Evolutionary conservation across 2,329 filamentous ascomycete genomes (phyloP).

Genomic region (Paraphoma sp.): DNA sequence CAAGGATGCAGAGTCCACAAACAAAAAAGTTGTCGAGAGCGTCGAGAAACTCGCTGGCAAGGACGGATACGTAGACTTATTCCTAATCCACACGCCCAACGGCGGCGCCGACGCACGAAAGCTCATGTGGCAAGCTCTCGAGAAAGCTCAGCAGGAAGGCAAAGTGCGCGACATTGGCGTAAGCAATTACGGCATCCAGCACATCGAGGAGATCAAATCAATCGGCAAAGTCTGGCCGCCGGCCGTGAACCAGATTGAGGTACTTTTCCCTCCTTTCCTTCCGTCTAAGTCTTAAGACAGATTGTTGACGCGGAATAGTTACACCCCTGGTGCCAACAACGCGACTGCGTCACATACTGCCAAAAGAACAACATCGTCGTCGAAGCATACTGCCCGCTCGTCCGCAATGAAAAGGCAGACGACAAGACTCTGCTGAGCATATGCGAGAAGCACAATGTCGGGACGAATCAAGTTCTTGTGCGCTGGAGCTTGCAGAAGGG

Average conservation of each 20-base stretch:
- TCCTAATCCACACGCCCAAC: slow-evolving; percentile 71
- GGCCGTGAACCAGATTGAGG: slow-evolving; percentile 77
- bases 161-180: slow-evolving; percentile 72
- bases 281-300: neutral
- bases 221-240: slow-evolving; percentile 73
- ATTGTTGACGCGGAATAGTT: slow-evolving; percentile 56
- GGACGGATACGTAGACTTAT: slow-evolving; percentile 72
- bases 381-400: slow-evolving; percentile 70
- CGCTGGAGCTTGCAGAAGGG: slow-evolving; percentile 83
- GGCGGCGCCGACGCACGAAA: slow-evolving; percentile 62
- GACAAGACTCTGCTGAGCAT: slow-evolving; percentile 70
- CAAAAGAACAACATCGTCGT: slow-evolving; percentile 65
- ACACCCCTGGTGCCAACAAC: slow-evolving; percentile 75
- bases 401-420: slow-evolving; percentile 74
- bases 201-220: slow-evolving; percentile 72
- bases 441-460: slow-evolving; percentile 74
- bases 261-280: slow-evolving; percentile 52
- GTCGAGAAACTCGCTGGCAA: slow-evolving; percentile 64
- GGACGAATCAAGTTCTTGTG: slow-evolving; percentile 77
- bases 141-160: slow-evolving; percentile 66
- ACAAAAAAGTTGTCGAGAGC: slow-evolving; percentile 65
- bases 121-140: slow-evolving; percentile 71
- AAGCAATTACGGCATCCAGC: slow-evolving; percentile 72
- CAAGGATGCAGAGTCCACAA: slow-evolving; percentile 63
- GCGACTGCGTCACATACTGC: slow-evolving; percentile 64